Conservation (phyloP, 257 asterid genomes). For the Voacanga thouarsii region DNA sequence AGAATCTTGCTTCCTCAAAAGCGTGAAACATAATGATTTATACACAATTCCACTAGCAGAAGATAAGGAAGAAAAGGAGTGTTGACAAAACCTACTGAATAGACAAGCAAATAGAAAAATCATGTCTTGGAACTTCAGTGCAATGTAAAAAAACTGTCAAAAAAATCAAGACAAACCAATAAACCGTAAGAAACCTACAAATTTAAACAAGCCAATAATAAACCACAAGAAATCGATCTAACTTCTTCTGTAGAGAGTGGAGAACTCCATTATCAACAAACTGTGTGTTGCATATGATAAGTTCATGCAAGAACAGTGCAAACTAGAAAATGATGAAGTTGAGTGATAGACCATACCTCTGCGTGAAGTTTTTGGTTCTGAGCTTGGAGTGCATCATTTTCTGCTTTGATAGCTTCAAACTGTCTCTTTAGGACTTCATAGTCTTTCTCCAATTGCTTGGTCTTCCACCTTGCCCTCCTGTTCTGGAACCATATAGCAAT, state of each 20-base stretch:
- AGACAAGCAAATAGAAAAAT: not conserved
- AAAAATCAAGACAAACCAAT: too few species aligned
- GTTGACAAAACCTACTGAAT: too few species aligned
- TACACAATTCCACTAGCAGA: not conserved
- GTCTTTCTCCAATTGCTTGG: constrained; percentile 63
- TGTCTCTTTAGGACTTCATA: constrained; percentile 53
- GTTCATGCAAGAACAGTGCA: not conserved
- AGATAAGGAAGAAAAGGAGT: not conserved
- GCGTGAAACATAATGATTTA: not conserved
- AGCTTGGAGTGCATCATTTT: constrained; percentile 56
- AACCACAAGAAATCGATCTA: too few species aligned
- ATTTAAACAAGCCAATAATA: not conserved
- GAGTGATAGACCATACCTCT: constrained; percentile 31
- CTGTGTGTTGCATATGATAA: not conserved
- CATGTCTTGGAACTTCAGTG: not conserved
- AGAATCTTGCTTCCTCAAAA: not conserved
- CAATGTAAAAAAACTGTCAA: not conserved
- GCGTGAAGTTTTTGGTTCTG: constrained; percentile 59
- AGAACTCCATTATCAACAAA: not conserved
- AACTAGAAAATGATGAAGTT: not conserved
- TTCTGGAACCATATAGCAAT: constrained; percentile 71
- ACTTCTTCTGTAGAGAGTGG: not conserved
- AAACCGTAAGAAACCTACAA: too few species aligned
- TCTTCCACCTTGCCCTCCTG: constrained; percentile 67
- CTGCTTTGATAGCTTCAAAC: constrained; percentile 52